A percentile compares a stretch with the other conserved stretches of the same genome.
Evolutionary conservation across 2,329 filamentous ascomycete genomes (phyloP).

Genomic region (Diaporthe amygdali): DNA sequence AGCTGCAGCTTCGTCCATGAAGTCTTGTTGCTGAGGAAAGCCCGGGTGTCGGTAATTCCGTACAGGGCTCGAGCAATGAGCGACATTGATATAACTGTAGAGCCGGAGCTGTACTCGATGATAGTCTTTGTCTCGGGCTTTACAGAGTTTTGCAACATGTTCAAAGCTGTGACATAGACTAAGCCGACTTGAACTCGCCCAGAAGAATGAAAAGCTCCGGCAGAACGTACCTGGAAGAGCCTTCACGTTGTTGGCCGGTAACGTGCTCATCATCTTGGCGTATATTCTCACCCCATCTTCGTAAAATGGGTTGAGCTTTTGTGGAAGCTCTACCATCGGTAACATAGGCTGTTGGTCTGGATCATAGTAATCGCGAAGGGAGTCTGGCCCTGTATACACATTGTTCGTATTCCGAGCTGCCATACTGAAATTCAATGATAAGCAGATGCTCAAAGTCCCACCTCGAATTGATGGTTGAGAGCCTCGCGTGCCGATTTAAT

Average conservation of each 20-base stretch:
- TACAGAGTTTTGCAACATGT: not conserved
- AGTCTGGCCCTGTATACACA: not conserved
- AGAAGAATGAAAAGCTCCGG: no score
- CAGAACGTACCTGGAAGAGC: not conserved
- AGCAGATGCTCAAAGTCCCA: not conserved
- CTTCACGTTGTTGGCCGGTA: not conserved
- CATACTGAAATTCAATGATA: not conserved
- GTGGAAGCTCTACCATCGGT: not conserved
- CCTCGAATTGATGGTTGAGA: no score
- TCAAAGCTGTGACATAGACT: not conserved
- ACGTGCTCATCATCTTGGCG: not conserved
- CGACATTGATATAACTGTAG: not conserved
- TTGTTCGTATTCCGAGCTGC: not conserved
- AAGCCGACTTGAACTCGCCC: not conserved
- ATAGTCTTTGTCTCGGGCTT: not conserved
- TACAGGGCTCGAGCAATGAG: not conserved
- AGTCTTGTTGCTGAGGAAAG: not conserved
- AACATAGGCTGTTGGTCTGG: not conserved
- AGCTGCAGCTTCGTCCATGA: not conserved
- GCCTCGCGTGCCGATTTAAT: no score
- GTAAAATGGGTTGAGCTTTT: not conserved
- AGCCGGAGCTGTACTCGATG: not conserved
- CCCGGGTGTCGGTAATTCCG: not conserved
- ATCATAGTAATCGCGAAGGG: not conserved
- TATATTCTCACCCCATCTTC: not conserved